These are phyloP conservation scores for Chiua virens DNA, from an alignment of 768 basidiomycete species.

Conservation along the genomic window DNA sequence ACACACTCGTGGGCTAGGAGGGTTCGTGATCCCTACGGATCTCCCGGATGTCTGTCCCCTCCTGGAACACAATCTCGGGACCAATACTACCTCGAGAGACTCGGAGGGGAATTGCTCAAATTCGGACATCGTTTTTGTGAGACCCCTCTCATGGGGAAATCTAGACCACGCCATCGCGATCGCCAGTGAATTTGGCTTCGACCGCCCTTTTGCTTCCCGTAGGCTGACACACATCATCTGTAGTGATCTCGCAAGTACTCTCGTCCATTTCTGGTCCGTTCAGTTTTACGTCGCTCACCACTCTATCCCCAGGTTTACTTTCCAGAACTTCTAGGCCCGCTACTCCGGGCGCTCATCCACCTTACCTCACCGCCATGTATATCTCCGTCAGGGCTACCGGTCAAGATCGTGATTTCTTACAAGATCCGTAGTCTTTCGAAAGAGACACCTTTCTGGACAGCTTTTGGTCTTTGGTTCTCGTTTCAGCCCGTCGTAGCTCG, in stretches of 20 bases:
- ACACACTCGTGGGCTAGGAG: neutral
- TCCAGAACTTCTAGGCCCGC: slow-evolving; percentile 73
- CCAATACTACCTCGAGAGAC: neutral
- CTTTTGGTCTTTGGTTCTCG: slow-evolving; percentile 77
- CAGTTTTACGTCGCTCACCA: neutral
- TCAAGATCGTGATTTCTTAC: slow-evolving; percentile 67
- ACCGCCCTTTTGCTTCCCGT: slow-evolving; percentile 3
- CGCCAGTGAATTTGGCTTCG: slow-evolving; percentile 35
- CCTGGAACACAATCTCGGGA: slow-evolving; percentile 40
- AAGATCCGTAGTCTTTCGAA: slow-evolving; percentile 71
- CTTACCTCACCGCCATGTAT: slow-evolving; percentile 57
- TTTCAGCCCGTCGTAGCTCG: slow-evolving; percentile 54
- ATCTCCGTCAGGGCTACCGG: slow-evolving; percentile 4
- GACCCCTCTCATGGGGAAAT: slow-evolving; percentile 74
- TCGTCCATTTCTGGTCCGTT: neutral
- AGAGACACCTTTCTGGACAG: slow-evolving; percentile 75
- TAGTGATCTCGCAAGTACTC: slow-evolving; percentile 72
- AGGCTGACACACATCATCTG: slow-evolving; percentile 68
- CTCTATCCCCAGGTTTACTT: slow-evolving; percentile 68
- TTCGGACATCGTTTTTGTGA: slow-evolving; percentile 33
- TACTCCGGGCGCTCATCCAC: slow-evolving; percentile 72
- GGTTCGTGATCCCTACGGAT: slow-evolving; percentile 61
- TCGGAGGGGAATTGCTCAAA: slow-evolving; percentile 19
- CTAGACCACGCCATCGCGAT: slow-evolving; percentile 42
- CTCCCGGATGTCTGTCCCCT: slow-evolving; percentile 69